Conservation (phyloP, 1,284 basidiomycete genomes). For the Austropuccinia psidii region DNA sequence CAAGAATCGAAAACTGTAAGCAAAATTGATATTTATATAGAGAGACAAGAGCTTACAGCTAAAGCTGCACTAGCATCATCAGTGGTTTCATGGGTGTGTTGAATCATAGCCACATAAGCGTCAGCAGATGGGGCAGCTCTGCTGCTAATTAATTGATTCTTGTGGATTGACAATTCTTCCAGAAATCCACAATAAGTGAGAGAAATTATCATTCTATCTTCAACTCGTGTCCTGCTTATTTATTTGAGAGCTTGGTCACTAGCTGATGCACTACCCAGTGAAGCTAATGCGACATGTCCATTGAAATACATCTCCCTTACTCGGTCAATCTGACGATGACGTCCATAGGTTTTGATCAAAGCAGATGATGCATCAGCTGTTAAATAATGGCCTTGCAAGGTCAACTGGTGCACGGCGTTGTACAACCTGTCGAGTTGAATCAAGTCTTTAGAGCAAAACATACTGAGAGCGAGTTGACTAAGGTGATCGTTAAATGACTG, state of each 20-base stretch:
- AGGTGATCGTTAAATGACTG: conserved; percentile 33
- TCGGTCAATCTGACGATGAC: conserved; percentile 21
- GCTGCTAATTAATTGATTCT: conserved; percentile 65
- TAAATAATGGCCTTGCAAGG: conserved; percentile 7
- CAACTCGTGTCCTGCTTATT: conserved; percentile 62
- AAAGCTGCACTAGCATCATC: conserved; percentile 82
- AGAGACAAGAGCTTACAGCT: conserved; percentile 40
- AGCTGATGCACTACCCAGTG: background rate
- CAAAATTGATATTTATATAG: background rate
- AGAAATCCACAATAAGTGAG: conserved; percentile 70
- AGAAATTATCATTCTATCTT: conserved; percentile 80
- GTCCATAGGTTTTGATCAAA: conserved; percentile 29
- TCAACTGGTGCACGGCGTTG: conserved; percentile 6
- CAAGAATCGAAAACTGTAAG: background rate
- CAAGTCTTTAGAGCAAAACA: conserved; percentile 22
- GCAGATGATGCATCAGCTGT: conserved; percentile 32
- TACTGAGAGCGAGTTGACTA: conserved; percentile 31
- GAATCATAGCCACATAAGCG: conserved; percentile 81
- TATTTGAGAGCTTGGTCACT: conserved; percentile 9
- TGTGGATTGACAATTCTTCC: conserved; percentile 70
- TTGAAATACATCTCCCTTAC: conserved; percentile 35
- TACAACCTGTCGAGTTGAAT: conserved; percentile 17
- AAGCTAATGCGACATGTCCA: conserved; percentile 23
- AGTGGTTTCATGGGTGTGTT: conserved; percentile 78
- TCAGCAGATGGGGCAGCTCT: conserved; percentile 75